Evolutionary conservation across 73 alveolate genomes (phyloP).

Genomic region (Paramecium bursaria): DNA sequence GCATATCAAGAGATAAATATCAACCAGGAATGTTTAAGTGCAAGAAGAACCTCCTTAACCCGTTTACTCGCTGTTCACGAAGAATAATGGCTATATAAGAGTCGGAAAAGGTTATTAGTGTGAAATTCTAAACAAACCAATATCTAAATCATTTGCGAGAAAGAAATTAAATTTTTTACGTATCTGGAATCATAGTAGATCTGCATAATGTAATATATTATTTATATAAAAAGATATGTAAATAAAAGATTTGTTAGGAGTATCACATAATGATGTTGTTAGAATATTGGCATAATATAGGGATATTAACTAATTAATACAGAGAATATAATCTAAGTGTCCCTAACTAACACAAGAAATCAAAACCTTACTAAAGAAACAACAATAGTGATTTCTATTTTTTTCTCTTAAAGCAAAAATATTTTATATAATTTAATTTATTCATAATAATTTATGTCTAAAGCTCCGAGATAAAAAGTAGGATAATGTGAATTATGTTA

Average conservation of each 20-base stretch:
- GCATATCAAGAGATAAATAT: not conserved
- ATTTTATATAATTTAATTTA: too few species aligned
- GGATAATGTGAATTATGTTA: conserved; percentile 13
- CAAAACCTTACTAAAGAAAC: not conserved
- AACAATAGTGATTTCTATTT: too few species aligned
- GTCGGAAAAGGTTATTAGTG: not conserved
- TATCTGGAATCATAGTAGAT: not conserved
- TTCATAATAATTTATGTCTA: too few species aligned
- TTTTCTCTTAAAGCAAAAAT: too few species aligned
- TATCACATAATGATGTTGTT: not conserved
- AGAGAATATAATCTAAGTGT: not conserved
- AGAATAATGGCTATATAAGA: not conserved
- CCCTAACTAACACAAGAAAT: not conserved
- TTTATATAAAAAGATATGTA: not conserved
- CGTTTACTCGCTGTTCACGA: not conserved
- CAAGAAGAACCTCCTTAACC: not conserved
- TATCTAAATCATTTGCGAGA: not conserved
- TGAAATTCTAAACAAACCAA: not conserved
- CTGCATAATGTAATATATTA: not conserved
- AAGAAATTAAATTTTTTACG: too few species aligned
- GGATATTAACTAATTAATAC: too few species aligned
- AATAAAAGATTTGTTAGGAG: not conserved
- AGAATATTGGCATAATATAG: too few species aligned
- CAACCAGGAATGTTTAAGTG: not conserved
- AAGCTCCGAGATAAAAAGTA: conserved; percentile 12